Percentiles rank a stretch among this genome's conserved stretches.
Evolutionary conservation across 1,139 yeast genomes (phyloP).

Genomic region (Taiozyma sp.): DNA sequence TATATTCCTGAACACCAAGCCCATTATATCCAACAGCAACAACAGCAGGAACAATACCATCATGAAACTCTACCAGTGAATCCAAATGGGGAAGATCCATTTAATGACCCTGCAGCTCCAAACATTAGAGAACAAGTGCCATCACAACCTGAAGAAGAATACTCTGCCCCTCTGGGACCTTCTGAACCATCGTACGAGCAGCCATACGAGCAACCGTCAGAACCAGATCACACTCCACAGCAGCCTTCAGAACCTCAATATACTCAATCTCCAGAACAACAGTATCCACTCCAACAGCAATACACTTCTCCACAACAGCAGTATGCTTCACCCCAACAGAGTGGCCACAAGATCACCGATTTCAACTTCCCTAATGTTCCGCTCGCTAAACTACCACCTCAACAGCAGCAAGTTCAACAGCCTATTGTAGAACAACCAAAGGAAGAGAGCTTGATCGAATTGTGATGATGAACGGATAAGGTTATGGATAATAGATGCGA

Average conservation of each 20-base stretch:
- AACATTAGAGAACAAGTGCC: conserved; percentile 8
- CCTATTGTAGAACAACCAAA: conserved; percentile 15
- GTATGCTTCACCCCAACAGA: conserved; percentile 4
- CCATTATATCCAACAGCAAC: conserved; percentile 1
- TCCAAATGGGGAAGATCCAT: conserved; percentile 1
- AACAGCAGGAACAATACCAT: not conserved
- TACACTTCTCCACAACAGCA: conserved; percentile 9
- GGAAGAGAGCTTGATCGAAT: conserved; percentile 30
- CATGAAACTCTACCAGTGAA: not conserved
- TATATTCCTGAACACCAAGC: conserved; percentile 6
- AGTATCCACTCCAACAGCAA: conserved; percentile 6
- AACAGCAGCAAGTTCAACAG: conserved; percentile 10
- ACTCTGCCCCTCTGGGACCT: conserved; percentile 9
- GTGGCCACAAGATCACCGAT: conserved; percentile 27
- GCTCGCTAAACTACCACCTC: conserved; percentile 22
- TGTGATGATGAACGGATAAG: conserved; percentile 11
- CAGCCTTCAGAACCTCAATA: not conserved
- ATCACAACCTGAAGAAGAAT: conserved; percentile 11
- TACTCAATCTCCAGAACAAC: not conserved
- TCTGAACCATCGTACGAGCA: not conserved
- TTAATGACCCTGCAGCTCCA: conserved; percentile 1
- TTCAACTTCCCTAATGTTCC: conserved; percentile 37
- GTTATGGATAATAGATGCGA: too few relatives aligned
- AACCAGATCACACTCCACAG: not conserved
- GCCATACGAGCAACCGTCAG: not conserved